Conservation (phyloP, 768 basidiomycete species). For the Auricularia cornea region DNA sequence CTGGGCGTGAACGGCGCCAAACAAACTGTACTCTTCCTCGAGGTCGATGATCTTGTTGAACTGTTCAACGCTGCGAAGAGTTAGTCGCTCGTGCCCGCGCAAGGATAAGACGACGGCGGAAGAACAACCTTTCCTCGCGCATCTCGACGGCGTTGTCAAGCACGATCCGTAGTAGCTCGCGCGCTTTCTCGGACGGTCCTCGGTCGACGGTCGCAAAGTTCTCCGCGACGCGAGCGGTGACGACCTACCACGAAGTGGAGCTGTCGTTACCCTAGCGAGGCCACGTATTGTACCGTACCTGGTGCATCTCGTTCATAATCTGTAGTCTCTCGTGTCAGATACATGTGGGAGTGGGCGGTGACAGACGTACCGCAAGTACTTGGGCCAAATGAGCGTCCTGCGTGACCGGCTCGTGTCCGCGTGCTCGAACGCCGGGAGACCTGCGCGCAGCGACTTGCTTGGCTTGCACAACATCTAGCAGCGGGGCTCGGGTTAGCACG, state of each 20-base stretch:
- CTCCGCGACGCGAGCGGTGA: slow-evolving; percentile 37
- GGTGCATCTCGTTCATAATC: slow-evolving; percentile 44
- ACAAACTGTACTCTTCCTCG: slow-evolving; percentile 43
- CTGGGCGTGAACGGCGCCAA: slow-evolving; percentile 31
- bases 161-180: slow-evolving; percentile 36
- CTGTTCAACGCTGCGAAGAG: slow-evolving; percentile 33
- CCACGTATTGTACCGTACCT: too few relatives aligned
- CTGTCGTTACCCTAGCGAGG: too few relatives aligned
- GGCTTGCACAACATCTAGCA: too few relatives aligned
- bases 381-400: background rate
- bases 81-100: background rate
- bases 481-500: too few relatives aligned
- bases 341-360: too few relatives aligned
- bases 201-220: slow-evolving; percentile 43
- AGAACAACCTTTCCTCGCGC: slow-evolving; percentile 34
- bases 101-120: background rate
- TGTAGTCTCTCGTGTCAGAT: too few relatives aligned
- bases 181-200: slow-evolving; percentile 28
- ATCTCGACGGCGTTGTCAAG: slow-evolving; percentile 38
- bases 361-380: background rate
- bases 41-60: slow-evolving; percentile 49
- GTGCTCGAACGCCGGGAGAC: background rate
- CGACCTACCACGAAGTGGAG: slow-evolving; percentile 29
- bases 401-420: background rate
- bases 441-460: too few relatives aligned